Evolutionary conservation across 257 asterid species (phyloP).

Genomic region (Striga asiatica): DNA sequence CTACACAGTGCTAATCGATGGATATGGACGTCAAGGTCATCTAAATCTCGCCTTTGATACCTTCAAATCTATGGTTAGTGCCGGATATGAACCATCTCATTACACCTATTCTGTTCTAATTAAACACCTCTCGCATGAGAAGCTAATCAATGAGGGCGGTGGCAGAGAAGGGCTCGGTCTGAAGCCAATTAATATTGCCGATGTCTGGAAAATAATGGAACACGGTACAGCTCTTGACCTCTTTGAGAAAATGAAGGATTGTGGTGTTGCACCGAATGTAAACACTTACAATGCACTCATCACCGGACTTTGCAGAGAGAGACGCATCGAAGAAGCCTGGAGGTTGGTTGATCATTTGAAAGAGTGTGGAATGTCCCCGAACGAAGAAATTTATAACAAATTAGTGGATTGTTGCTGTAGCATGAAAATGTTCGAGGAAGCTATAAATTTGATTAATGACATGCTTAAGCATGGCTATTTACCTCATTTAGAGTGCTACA

Average conservation of each 20-base stretch:
- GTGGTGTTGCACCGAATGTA: conserved; percentile 35
- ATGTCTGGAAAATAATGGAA: conserved; percentile 62
- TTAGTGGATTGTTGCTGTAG: conserved; percentile 49
- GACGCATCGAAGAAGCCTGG: conserved; percentile 43
- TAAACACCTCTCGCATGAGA: conserved; percentile 51
- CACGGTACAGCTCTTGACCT: conserved; percentile 41
- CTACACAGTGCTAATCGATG: conserved; percentile 60
- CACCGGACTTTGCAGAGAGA: conserved; percentile 56
- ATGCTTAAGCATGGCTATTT: conserved; percentile 36
- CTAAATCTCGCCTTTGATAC: conserved; percentile 37
- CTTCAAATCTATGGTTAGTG: conserved; percentile 44
- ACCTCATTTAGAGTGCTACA: conserved; percentile 44
- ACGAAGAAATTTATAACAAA: conserved; percentile 36
- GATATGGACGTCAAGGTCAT: conserved; percentile 59
- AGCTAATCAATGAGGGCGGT: conserved; percentile 14
- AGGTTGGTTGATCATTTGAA: conserved; percentile 47
- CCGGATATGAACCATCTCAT: conserved; percentile 53
- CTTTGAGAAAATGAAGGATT: conserved; percentile 48
- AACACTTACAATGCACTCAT: conserved; percentile 38
- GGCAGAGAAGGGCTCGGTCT: conserved; percentile 9
- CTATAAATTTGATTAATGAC: conserved; percentile 31
- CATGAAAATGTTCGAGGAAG: conserved; percentile 40
- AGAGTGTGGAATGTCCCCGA: conserved; percentile 29
- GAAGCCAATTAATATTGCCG: conserved; percentile 37
- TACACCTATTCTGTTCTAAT: conserved; percentile 53